Percentiles rank a stretch among this genome's conserved stretches.
These are phyloP conservation scores for Trichoderma sp. DNA, from an alignment of 2,329 filamentous ascomycete species.

Conservation along the genomic window DNA sequence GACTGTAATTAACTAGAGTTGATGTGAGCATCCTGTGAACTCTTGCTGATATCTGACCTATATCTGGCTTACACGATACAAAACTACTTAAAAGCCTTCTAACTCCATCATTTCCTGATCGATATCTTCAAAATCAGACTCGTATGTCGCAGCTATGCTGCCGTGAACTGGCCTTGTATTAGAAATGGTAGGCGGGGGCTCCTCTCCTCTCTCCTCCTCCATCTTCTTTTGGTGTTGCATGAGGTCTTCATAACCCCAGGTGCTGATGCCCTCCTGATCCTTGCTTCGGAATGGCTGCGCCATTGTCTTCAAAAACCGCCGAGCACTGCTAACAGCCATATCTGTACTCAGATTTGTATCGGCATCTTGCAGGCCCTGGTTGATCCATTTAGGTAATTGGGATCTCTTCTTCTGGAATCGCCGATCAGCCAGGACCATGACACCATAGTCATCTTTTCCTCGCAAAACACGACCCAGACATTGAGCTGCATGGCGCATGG, in stretches of 20 bases:
- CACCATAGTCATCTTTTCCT: constrained; percentile 98
- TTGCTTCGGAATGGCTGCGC: constrained; percentile 81
- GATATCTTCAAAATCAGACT: constrained; percentile 54
- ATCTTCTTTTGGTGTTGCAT: constrained; percentile 75
- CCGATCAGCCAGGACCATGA: constrained; percentile 96
- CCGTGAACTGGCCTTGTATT: constrained; percentile 24
- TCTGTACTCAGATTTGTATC: constrained; percentile 93
- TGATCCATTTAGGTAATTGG: constrained; percentile 97
- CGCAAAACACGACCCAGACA: constrained; percentile 91
- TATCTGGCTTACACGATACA: not conserved
- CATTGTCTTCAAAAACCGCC: constrained; percentile 88
- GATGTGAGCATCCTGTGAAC: not conserved
- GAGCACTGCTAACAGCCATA: constrained; percentile 86
- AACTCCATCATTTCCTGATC: constrained; percentile 59
- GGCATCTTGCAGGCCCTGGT: constrained; percentile 78
- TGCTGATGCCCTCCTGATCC: constrained; percentile 90
- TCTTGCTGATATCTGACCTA: not conserved
- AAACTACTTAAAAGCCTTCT: constrained; percentile 37
- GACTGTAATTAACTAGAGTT: not conserved
- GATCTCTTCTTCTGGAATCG: constrained; percentile 88
- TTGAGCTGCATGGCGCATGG: constrained; percentile 98
- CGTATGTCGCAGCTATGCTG: constrained; percentile 43
- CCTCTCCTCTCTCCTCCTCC: constrained; percentile 66
- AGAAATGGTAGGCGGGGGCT: constrained; percentile 40
- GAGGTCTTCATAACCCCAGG: constrained; percentile 82